Percentiles rank a stretch among this genome's conserved stretches.
phyloP scores from a whole-genome alignment of 1,284 basidiomycete species.

The Boletus mariae region DNA sequence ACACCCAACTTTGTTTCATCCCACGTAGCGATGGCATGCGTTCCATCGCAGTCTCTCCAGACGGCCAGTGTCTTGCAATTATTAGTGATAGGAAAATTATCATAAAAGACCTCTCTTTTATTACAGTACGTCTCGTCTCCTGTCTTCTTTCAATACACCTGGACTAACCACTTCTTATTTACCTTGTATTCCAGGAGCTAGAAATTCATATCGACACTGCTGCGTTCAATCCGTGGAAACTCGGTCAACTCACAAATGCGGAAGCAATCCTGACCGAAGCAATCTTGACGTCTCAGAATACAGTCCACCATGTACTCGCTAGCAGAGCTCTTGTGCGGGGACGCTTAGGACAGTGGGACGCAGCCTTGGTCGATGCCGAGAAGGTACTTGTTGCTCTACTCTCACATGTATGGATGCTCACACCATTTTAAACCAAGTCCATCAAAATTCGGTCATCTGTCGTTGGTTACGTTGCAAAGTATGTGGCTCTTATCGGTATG shows the following conservation, averaged over 20 bases:
- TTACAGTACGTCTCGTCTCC: not conserved
- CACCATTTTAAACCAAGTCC: not conserved
- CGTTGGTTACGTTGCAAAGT: not conserved
- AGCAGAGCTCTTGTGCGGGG: not conserved
- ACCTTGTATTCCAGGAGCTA: not conserved
- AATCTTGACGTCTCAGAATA: not conserved
- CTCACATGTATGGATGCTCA: not conserved
- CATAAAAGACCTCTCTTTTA: not conserved
- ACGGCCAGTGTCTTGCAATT: slow-evolving; percentile 3
- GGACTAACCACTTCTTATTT: not conserved
- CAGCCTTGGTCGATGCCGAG: not conserved
- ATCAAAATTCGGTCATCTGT: not conserved
- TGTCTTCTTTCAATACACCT: not conserved
- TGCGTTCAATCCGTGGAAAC: not conserved
- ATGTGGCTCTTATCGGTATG: not conserved
- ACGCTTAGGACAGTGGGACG: not conserved
- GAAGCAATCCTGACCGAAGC: not conserved
- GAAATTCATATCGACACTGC: not conserved
- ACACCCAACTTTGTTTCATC: not conserved
- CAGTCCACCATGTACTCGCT: not conserved
- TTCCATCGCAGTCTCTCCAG: slow-evolving; percentile 10
- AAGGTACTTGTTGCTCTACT: not conserved
- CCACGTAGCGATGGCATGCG: slow-evolving; percentile 2
- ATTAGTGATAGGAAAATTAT: not conserved
- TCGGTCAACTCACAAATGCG: not conserved